A percentile compares a stretch with the other conserved stretches of the same genome.
These are phyloP conservation scores for Protomyces lactucae-debilis DNA, from an alignment of 1,139 yeast species.

Conservation along the genomic window DNA sequence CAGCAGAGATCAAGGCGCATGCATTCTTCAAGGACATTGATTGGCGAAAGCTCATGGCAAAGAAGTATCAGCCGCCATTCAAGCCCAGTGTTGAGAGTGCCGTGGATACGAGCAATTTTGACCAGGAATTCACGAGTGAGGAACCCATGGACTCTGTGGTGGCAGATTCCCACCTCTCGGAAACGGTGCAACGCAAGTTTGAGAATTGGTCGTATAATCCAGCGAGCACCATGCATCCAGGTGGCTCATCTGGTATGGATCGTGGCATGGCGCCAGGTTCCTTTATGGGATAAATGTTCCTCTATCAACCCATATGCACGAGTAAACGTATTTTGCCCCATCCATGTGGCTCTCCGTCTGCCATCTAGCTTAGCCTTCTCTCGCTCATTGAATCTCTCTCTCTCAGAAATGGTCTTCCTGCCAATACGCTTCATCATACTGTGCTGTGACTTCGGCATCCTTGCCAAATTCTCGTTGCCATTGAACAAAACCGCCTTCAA, in stretches of 20 bases:
- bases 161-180: conserved; percentile 70
- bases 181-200: conserved; percentile 89
- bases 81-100: conserved; percentile 86
- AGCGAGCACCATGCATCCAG: neutral
- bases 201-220: conserved; percentile 68
- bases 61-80: conserved; percentile 92
- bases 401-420: conserved; percentile 2
- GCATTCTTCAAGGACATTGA: conserved; percentile 76
- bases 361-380: too few species aligned
- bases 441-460: conserved; percentile 61
- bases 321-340: too few species aligned
- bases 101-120: conserved; percentile 63
- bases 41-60: conserved; percentile 77
- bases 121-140: conserved; percentile 85
- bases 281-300: neutral
- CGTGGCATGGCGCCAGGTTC: conserved; percentile 17
- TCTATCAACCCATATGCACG: neutral
- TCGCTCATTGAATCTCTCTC: neutral
- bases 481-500: conserved; percentile 68
- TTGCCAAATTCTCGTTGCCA: conserved; percentile 78
- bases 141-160: conserved; percentile 94
- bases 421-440: conserved; percentile 33
- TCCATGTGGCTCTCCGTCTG: too few species aligned
- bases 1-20: conserved; percentile 77
- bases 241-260: conserved; percentile 1